phyloP scores from a whole-genome alignment of 208 protist genomes.

The Crithidia acanthocephali region DNA sequence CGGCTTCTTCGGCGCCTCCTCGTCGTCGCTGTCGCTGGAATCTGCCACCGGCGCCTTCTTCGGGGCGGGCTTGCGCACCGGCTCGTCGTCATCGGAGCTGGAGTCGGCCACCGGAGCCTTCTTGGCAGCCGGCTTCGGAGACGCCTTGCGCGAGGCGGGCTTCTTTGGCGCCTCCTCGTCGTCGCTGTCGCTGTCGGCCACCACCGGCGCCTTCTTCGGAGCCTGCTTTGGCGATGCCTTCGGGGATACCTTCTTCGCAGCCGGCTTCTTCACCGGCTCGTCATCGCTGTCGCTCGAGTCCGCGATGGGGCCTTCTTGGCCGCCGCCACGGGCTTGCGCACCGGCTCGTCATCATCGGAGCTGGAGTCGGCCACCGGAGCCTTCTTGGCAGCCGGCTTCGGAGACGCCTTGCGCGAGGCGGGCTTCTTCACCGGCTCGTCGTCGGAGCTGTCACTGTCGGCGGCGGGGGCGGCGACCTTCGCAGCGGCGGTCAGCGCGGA shows the following conservation, averaged over 20 bases:
- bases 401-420: conserved; percentile 14
- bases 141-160: conserved; percentile 56
- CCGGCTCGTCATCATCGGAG: conserved; percentile 58
- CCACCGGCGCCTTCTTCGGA: conserved; percentile 19
- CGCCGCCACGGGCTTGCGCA: conserved; percentile 39
- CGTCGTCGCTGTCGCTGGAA: conserved; percentile 18
- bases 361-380: conserved; percentile 31
- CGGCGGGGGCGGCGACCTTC: conserved; percentile 31
- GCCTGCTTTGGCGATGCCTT: conserved; percentile 29
- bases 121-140: conserved; percentile 43
- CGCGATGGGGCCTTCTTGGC: conserved; percentile 25
- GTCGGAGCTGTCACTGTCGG: conserved; percentile 33
- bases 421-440: conserved; percentile 41
- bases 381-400: conserved; percentile 20
- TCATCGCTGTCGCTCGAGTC: conserved; percentile 52
- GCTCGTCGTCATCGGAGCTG: conserved; percentile 48
- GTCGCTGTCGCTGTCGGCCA: conserved; percentile 21
- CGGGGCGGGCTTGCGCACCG: conserved; percentile 31
- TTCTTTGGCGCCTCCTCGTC: conserved; percentile 53
- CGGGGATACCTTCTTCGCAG: conserved; percentile 32
- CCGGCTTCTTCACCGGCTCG: conserved; percentile 39
- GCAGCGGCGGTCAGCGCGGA: conserved; percentile 56
- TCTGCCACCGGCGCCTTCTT: conserved; percentile 27
- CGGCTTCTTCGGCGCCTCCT: conserved; percentile 41
- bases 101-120: conserved; percentile 44